A percentile compares a stretch with the other conserved stretches of the same genome.
Evolutionary conservation across 345 rosid genomes (phyloP).

Genomic region (Ailanthus altissimus): DNA sequence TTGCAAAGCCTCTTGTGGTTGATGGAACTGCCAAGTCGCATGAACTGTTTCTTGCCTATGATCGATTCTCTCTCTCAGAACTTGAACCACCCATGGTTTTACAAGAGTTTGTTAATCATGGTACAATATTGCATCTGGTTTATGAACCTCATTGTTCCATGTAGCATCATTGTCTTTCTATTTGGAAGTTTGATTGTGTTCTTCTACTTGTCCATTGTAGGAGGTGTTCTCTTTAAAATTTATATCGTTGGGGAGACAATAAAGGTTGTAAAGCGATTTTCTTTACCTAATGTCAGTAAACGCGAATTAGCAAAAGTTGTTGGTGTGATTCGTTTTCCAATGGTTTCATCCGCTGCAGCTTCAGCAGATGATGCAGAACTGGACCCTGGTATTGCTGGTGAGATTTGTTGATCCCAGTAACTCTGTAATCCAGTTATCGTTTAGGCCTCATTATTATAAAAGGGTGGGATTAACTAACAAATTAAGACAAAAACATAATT

Average conservation of each 20-base stretch:
- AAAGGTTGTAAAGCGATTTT: slow-evolving; percentile 77
- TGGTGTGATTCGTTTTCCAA: slow-evolving; percentile 67
- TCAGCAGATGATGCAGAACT: slow-evolving; percentile 82
- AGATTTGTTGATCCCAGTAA: slow-evolving; percentile 13
- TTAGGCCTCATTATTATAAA: too few relatives aligned
- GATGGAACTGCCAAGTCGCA: slow-evolving; percentile 95
- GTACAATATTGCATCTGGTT: slow-evolving; percentile 37
- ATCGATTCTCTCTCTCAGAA: slow-evolving; percentile 62
- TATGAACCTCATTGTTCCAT: slow-evolving; percentile 1
- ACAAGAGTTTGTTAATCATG: slow-evolving; percentile 95
- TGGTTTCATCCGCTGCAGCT: slow-evolving; percentile 89
- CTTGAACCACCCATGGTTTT: slow-evolving; percentile 86
- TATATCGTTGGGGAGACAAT: slow-evolving; percentile 79
- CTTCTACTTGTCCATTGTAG: slow-evolving; percentile 35
- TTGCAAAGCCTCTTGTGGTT: slow-evolving; percentile 84
- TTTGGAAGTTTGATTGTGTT: slow-evolving; percentile 16
- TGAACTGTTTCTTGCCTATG: slow-evolving; percentile 75
- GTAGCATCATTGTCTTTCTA: neutral
- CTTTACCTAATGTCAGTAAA: slow-evolving; percentile 70
- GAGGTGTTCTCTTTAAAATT: slow-evolving; percentile 86
- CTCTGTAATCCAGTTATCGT: neutral
- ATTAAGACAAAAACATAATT: too few relatives aligned
- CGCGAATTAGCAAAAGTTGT: slow-evolving; percentile 53
- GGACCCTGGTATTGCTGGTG: slow-evolving; percentile 77
- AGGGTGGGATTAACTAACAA: too few relatives aligned